phyloP scores from a whole-genome alignment of 768 basidiomycete species.

The Tricholoma flavovirens region DNA sequence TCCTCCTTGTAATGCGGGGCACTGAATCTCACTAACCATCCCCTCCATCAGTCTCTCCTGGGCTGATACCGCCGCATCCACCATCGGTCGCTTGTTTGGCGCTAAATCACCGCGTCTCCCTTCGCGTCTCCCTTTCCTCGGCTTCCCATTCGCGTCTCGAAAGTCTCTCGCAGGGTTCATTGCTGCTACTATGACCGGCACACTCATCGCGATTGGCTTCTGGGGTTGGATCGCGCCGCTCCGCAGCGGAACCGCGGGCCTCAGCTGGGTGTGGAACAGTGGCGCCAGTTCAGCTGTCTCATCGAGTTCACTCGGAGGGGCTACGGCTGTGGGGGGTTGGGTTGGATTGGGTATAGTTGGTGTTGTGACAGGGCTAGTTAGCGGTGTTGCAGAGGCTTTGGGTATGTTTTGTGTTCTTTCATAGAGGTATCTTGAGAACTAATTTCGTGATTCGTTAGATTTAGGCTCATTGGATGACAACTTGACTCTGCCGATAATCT shows the following conservation, averaged over 20 bases:
- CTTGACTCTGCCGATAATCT: constrained; percentile 81
- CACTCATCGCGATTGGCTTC: constrained; percentile 59
- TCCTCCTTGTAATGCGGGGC: constrained; percentile 12
- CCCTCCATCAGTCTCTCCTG: constrained; percentile 67
- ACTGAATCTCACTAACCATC: neutral
- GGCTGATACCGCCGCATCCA: constrained; percentile 94
- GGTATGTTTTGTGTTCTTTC: constrained; percentile 37
- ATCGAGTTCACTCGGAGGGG: constrained; percentile 12
- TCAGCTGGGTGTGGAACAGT: constrained; percentile 53
- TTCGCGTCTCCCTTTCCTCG: constrained; percentile 35
- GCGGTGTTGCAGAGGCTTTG: constrained; percentile 83
- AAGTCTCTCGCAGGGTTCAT: constrained; percentile 84
- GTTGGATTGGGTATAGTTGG: constrained; percentile 52
- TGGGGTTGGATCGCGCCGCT: constrained; percentile 60
- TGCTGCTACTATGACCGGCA: constrained; percentile 71
- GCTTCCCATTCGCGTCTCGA: constrained; percentile 67
- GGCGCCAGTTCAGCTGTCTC: constrained; percentile 35
- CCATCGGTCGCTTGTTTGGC: constrained; percentile 82
- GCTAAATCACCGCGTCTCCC: constrained; percentile 53
- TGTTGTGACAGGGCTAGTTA: constrained; percentile 66
- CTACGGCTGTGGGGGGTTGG: constrained; percentile 32
- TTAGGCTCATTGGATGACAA: constrained; percentile 86
- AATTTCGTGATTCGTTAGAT: constrained; percentile 40
- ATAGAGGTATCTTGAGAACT: constrained; percentile 1
- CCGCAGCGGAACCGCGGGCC: constrained; percentile 22